Percentiles rank a stretch among this genome's conserved stretches.
phyloP scores from a whole-genome alignment of 2,329 filamentous ascomycete genomes.

The Botrytis fragariae region DNA sequence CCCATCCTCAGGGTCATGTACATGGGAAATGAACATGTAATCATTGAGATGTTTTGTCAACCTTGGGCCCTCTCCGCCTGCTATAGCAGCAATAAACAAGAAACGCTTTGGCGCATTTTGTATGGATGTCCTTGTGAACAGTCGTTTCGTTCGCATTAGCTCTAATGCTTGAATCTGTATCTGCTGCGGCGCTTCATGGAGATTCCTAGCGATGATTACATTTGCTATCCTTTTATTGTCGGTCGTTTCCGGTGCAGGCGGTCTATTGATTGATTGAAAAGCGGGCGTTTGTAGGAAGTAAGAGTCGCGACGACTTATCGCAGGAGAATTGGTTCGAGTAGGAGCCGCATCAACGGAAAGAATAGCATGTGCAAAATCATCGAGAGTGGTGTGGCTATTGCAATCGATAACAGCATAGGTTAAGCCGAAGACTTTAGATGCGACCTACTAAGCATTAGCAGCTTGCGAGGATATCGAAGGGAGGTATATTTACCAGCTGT shows the following conservation, averaged over 20 bases:
- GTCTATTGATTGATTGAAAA: slow-evolving; percentile 34
- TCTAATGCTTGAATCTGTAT: slow-evolving; percentile 80
- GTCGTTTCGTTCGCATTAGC: slow-evolving; percentile 74
- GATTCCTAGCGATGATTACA: slow-evolving; percentile 76
- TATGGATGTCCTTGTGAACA: slow-evolving; percentile 72
- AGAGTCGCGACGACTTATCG: slow-evolving; percentile 36
- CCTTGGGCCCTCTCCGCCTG: slow-evolving; percentile 47
- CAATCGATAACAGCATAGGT: slow-evolving; percentile 70
- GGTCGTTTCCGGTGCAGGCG: slow-evolving; percentile 39
- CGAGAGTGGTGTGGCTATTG: slow-evolving; percentile 68
- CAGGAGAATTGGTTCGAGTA: slow-evolving; percentile 31
- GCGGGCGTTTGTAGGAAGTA: slow-evolving; percentile 36
- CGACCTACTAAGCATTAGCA: slow-evolving; percentile 50
- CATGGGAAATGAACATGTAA: slow-evolving; percentile 83
- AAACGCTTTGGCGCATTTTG: slow-evolving; percentile 75
- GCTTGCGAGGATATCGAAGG: neutral
- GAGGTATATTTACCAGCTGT: slow-evolving; percentile 54
- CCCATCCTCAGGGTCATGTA: slow-evolving; percentile 69
- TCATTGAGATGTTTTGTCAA: slow-evolving; percentile 68
- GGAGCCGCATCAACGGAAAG: slow-evolving; percentile 32
- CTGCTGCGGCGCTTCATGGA: slow-evolving; percentile 68
- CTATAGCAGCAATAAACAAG: slow-evolving; percentile 73
- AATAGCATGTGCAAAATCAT: slow-evolving; percentile 75
- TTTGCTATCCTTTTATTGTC: slow-evolving; percentile 67
- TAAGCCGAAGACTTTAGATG: slow-evolving; percentile 69